These are phyloP conservation scores for Fraxinus sp. DNA, from an alignment of 305 asterid species.

Conservation along the genomic window DNA sequence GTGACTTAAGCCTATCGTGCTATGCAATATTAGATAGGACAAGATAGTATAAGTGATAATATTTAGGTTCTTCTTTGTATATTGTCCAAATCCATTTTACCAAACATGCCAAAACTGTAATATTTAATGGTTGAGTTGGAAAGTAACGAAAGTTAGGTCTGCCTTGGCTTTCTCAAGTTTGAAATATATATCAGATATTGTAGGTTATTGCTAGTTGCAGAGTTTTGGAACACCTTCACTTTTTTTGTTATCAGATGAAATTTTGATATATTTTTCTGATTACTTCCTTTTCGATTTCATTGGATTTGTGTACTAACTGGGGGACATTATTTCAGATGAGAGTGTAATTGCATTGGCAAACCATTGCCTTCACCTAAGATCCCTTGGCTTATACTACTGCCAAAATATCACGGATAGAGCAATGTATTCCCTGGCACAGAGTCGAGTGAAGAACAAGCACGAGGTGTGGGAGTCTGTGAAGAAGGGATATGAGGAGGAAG, in stretches of 20 bases:
- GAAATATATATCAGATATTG: not conserved
- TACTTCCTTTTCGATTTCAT: not conserved
- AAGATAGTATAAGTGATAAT: not conserved
- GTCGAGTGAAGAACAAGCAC: conserved; percentile 58
- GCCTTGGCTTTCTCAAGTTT: not conserved
- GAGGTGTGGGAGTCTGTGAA: conserved; percentile 57
- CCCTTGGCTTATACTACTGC: conserved; percentile 89
- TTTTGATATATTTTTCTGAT: not conserved
- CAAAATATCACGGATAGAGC: conserved; percentile 85
- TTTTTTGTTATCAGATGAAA: not conserved
- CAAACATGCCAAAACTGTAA: not conserved
- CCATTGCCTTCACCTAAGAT: conserved; percentile 72
- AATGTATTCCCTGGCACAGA: conserved; percentile 82
- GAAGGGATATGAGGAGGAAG: conserved; percentile 64
- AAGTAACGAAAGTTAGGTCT: not conserved
- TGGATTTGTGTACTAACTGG: not conserved
- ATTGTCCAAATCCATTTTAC: not conserved
- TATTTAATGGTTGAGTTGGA: not conserved
- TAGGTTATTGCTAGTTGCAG: not conserved
- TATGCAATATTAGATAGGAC: not conserved
- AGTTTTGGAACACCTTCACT: not conserved
- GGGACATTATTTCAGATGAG: conserved; percentile 49
- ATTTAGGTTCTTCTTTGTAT: not conserved
- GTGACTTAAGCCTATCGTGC: not conserved
- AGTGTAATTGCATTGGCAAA: conserved; percentile 79